phyloP scores from a whole-genome alignment of 768 basidiomycete genomes.

The Porphyrellus cyaneotinctus region DNA sequence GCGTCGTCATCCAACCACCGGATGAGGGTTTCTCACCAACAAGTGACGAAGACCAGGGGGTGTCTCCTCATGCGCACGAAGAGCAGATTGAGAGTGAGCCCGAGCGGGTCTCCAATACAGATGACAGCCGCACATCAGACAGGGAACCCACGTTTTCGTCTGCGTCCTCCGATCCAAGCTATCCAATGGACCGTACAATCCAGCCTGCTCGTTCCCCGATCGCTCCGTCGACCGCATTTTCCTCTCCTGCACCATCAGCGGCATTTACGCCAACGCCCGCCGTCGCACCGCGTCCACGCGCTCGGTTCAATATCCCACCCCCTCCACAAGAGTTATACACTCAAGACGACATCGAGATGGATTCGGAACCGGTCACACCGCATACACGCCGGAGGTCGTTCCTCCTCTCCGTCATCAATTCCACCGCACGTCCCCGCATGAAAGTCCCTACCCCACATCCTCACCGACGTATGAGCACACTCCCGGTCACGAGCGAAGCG shows the following conservation, averaged over 20 bases:
- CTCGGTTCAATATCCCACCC: conserved; percentile 55
- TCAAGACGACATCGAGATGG: conserved; percentile 29
- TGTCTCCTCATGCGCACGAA: background rate
- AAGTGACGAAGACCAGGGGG: conserved; percentile 12
- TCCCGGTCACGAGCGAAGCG: conserved; percentile 46
- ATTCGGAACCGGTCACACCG: conserved; percentile 59
- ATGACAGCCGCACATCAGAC: conserved; percentile 26
- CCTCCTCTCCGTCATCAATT: conserved; percentile 79
- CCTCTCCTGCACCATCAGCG: conserved; percentile 53
- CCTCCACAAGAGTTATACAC: conserved; percentile 39
- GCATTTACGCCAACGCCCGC: conserved; percentile 70
- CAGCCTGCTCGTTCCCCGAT: conserved; percentile 32
- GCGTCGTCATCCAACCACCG: conserved; percentile 20
- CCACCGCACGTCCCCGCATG: conserved; percentile 68
- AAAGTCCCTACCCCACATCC: conserved; percentile 45
- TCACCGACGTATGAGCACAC: conserved; percentile 51
- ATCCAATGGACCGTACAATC: conserved; percentile 29
- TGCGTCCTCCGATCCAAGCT: conserved; percentile 43
- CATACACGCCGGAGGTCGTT: conserved; percentile 74
- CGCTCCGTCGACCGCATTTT: conserved; percentile 39
- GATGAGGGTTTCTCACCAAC: conserved; percentile 14
- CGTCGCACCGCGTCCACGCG: conserved; percentile 54
- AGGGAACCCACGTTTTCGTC: conserved; percentile 72
- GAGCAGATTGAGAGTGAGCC: conserved; percentile 19
- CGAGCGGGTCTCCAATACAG: conserved; percentile 20